These are phyloP conservation scores for Fraxinus dipetala DNA, from an alignment of 305 asterid genomes.

Conservation along the genomic window DNA sequence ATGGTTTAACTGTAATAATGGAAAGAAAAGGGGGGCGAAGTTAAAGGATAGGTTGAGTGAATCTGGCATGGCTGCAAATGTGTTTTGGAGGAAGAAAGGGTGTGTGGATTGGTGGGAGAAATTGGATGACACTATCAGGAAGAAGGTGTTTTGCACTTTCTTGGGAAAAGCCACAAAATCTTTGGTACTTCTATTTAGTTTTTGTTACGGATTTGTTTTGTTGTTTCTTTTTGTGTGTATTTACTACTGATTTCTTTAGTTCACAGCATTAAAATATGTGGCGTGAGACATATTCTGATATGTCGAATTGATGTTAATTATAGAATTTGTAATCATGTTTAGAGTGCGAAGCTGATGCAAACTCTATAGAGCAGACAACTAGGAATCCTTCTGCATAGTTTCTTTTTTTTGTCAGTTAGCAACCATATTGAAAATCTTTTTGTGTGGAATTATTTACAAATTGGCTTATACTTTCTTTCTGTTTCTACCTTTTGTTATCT, in stretches of 20 bases:
- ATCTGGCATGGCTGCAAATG: slow-evolving; percentile 63
- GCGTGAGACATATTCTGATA: slow-evolving; percentile 11
- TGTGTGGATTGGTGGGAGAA: slow-evolving; percentile 95
- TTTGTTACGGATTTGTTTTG: slow-evolving; percentile 13
- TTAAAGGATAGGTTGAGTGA: slow-evolving; percentile 71
- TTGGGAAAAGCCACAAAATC: slow-evolving; percentile 73
- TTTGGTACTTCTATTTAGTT: slow-evolving; percentile 47
- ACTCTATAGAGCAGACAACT: not conserved
- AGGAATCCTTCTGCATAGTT: not conserved
- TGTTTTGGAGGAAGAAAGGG: slow-evolving; percentile 96
- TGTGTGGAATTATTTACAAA: slow-evolving; percentile 18
- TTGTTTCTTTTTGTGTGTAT: not conserved
- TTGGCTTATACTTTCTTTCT: slow-evolving; percentile 14
- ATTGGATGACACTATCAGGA: slow-evolving; percentile 63
- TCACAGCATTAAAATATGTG: not conserved
- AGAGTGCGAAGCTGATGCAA: not conserved
- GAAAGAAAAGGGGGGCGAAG: slow-evolving; percentile 70
- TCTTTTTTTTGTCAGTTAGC: not conserved
- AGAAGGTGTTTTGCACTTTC: slow-evolving; percentile 50
- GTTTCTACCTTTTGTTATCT: not conserved
- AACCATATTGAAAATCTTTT: slow-evolving; percentile 3
- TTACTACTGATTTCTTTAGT: slow-evolving; percentile 11
- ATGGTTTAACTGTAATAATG: slow-evolving; percentile 66
- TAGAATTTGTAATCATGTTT: slow-evolving; percentile 19
- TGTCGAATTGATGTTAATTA: slow-evolving; percentile 5